phyloP scores from a whole-genome alignment of 192 early-diverging fungal species.

The Coemansia sp. region DNA sequence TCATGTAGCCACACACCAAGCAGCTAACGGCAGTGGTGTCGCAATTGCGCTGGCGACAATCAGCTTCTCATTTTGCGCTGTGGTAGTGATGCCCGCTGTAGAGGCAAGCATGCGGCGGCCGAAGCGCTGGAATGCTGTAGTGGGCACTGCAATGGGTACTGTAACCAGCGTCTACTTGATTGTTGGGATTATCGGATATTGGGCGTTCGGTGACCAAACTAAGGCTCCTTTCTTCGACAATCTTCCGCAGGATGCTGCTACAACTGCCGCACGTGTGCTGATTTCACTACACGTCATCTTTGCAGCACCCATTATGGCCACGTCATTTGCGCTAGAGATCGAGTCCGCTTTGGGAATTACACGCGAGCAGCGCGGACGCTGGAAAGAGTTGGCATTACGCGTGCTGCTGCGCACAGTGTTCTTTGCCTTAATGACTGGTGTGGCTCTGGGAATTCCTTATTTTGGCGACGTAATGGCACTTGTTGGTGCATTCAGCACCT shows the following conservation, averaged over 20 bases:
- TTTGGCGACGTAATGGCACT: slow-evolving; percentile 77
- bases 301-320: slow-evolving; percentile 76
- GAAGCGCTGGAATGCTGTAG: slow-evolving; percentile 63
- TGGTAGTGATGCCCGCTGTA: slow-evolving; percentile 77
- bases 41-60: slow-evolving; percentile 73
- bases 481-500: slow-evolving; percentile 72
- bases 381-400: slow-evolving; percentile 57
- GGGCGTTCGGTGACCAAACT: slow-evolving; percentile 65
- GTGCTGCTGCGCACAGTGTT: slow-evolving; percentile 57
- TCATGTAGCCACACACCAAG: slow-evolving; percentile 28
- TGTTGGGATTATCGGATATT: slow-evolving; percentile 71
- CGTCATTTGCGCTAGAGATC: slow-evolving; percentile 68
- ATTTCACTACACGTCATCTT: slow-evolving; percentile 80
- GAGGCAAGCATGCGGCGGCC: slow-evolving; percentile 74
- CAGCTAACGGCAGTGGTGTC: slow-evolving; percentile 58
- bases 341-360: slow-evolving; percentile 63
- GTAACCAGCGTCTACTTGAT: slow-evolving; percentile 68
- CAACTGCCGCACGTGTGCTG: slow-evolving; percentile 65
- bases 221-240: slow-evolving; percentile 65
- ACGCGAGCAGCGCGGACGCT: slow-evolving; percentile 46
- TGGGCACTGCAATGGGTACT: slow-evolving; percentile 60
- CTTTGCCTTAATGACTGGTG: slow-evolving; percentile 55
- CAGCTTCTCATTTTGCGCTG: slow-evolving; percentile 76
- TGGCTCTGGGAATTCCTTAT: slow-evolving; percentile 70
- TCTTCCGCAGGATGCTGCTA: slow-evolving; percentile 60